These are phyloP conservation scores for Globisporangium cystogenes DNA, from an alignment of 352 stramenopile species.

Conservation along the genomic window DNA sequence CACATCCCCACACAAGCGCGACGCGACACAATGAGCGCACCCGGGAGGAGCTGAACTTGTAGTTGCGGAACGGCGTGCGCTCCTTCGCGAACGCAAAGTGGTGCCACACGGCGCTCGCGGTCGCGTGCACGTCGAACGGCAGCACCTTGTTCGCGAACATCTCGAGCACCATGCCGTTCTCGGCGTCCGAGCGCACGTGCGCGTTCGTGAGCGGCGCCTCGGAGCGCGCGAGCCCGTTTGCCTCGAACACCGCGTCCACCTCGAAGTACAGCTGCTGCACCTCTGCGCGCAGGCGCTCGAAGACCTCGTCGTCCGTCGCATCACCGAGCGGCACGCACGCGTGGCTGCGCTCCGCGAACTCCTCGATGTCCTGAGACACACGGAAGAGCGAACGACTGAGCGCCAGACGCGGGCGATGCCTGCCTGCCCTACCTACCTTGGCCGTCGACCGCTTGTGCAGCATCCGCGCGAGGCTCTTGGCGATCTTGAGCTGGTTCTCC, in stretches of 20 bases:
- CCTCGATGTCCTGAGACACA: not conserved
- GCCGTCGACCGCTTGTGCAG: slow-evolving; percentile 22
- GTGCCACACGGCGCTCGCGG: slow-evolving; percentile 25
- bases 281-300: not conserved
- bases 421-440: too few species aligned
- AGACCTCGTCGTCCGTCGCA: not conserved
- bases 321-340: not conserved
- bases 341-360: not conserved
- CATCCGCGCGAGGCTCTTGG: slow-evolving; percentile 33
- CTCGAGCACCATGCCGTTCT: slow-evolving; percentile 23
- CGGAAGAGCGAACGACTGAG: too few species aligned
- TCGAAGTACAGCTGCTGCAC: not conserved
- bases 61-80: slow-evolving; percentile 1
- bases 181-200: not conserved
- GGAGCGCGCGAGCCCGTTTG: not conserved
- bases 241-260: slow-evolving; percentile 1
- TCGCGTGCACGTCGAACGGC: slow-evolving; percentile 30
- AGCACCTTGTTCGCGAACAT: slow-evolving; percentile 28
- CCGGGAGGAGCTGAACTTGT: not conserved
- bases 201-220: not conserved
- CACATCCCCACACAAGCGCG: too few species aligned
- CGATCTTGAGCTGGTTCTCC: slow-evolving; percentile 60
- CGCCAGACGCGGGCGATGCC: too few species aligned
- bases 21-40: not conserved
- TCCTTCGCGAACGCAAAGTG: slow-evolving; percentile 16